These are phyloP conservation scores for Mucor sp. DNA, from an alignment of 371 early-diverging fungal species.

Conservation along the genomic window DNA sequence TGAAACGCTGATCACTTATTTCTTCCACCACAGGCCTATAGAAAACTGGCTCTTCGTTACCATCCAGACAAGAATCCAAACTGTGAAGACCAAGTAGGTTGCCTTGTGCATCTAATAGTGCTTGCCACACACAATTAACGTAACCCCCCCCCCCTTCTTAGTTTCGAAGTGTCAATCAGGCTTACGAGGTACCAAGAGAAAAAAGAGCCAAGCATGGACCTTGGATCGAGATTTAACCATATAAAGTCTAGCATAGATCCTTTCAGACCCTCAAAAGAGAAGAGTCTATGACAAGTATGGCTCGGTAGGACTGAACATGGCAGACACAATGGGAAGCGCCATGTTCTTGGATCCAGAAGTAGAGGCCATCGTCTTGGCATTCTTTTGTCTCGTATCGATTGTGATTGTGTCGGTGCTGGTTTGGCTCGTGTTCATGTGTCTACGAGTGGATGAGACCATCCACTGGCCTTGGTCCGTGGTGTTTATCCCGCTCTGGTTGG, in stretches of 20 bases:
- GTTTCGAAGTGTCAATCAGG: constrained; percentile 81
- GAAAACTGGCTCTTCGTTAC: constrained; percentile 70
- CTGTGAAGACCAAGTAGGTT: constrained; percentile 52
- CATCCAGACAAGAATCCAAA: constrained; percentile 80
- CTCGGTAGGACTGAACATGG: constrained; percentile 81
- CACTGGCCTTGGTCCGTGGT: constrained; percentile 74
- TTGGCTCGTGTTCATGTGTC: constrained; percentile 76
- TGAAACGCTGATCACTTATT: background rate
- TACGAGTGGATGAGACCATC: constrained; percentile 69
- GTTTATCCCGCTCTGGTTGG: constrained; percentile 81
- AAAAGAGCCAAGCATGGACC: background rate
- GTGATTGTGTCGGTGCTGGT: constrained; percentile 66
- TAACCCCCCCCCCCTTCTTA: constrained; percentile 11
- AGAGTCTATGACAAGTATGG: constrained; percentile 87
- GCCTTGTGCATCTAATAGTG: background rate
- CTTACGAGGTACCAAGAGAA: constrained; percentile 67
- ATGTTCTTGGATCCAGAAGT: constrained; percentile 79
- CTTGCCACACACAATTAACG: background rate
- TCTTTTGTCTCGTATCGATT: constrained; percentile 61
- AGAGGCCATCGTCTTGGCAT: constrained; percentile 66
- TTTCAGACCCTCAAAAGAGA: constrained; percentile 76
- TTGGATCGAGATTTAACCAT: background rate
- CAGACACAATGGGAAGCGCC: constrained; percentile 69
- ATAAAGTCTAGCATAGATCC: constrained; percentile 19
- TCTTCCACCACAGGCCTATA: constrained; percentile 23